These are phyloP conservation scores for Apium graveolens DNA, from an alignment of 129 eudicot species.

Conservation along the genomic window DNA sequence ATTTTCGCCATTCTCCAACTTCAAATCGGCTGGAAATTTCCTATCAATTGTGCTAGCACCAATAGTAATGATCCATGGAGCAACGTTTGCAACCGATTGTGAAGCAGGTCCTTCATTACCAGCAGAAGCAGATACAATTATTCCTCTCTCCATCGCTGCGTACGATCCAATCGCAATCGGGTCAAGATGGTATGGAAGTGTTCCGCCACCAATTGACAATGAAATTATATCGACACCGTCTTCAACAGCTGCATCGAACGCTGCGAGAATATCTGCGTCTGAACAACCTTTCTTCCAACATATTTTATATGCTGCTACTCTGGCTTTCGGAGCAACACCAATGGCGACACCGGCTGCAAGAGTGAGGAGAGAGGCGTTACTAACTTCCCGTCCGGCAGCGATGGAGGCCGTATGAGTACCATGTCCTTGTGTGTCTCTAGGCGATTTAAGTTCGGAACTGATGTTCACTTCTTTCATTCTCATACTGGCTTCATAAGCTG, in stretches of 20 bases:
- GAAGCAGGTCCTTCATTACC: slow-evolving; percentile 64
- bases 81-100: slow-evolving; percentile 43
- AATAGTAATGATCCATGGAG: slow-evolving; percentile 86
- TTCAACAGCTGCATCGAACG: slow-evolving; percentile 61
- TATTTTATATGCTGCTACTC: slow-evolving; percentile 59
- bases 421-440: slow-evolving; percentile 69
- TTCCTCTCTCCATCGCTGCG: slow-evolving; percentile 65
- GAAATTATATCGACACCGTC: slow-evolving; percentile 79
- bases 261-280: slow-evolving; percentile 65
- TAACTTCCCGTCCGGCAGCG: slow-evolving; percentile 59
- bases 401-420: slow-evolving; percentile 93
- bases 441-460: slow-evolving; percentile 21
- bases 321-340: slow-evolving; percentile 81
- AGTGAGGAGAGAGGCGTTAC: slow-evolving; percentile 57
- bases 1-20: slow-evolving; percentile 40
- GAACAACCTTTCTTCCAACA: slow-evolving; percentile 58
- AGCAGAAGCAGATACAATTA: slow-evolving; percentile 70
- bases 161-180: slow-evolving; percentile 74
- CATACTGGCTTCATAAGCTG: slow-evolving; percentile 34
- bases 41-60: slow-evolving; percentile 91
- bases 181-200: slow-evolving; percentile 40
- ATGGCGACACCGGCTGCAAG: slow-evolving; percentile 52
- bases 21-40: slow-evolving; percentile 51
- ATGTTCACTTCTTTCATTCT: slow-evolving; percentile 12
- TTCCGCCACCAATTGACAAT: slow-evolving; percentile 52